Base-by-base conservation (phyloP, 768 basidiomycete genomes). In the Podaxis rugospora region DNA sequence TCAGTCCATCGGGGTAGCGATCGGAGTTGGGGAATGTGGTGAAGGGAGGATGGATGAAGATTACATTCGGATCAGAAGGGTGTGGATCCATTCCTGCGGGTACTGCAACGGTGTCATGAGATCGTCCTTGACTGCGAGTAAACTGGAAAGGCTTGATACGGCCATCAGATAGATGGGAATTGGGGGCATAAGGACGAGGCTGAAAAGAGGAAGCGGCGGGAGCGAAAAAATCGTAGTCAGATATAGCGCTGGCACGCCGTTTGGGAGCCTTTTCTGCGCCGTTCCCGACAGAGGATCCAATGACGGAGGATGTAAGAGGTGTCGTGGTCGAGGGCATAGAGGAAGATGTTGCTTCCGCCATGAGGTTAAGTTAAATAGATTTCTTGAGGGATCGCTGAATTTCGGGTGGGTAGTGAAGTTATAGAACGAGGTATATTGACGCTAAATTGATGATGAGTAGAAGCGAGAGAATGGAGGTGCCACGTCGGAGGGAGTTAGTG, bases 1-100 rank as follows among this genome's bases (percentile, higher is more conserved):
- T 83, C 53, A 92, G 79, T 27, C 89, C 89, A 61, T 89, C 88
- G 1, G 83, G 79, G 74, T 84, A 78, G 14, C 74, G 68, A 61
- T 85, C 76, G 18, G 87, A 80, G 55, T 83, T 75, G 1, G 90
- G 90, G 68, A 91, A 91, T 35, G 75, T 68, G 51, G 74, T 76
- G 72, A 91, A 92, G 7, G 91, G 91, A 0, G 89, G 87, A 65
- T 83, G 89, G 37, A 93, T 82, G 72, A 93, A 90, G 61, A 88
- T 66, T 49, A 84, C 81, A 56, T 76, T 79, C 21, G 84, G 82
- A 66, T 93, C 91, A n/a, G 79, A 77, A 4, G 80, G 80, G 11
- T 80, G 79, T 1, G 90, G 90, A 67, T 92, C 90, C 81, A 85
- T 83, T 62, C 81, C 77, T 23, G 80, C 78, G 14, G 83, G 80